Evolutionary conservation across 1,139 yeast genomes (phyloP).

Genomic region (Saccharomyces hybrid): DNA sequence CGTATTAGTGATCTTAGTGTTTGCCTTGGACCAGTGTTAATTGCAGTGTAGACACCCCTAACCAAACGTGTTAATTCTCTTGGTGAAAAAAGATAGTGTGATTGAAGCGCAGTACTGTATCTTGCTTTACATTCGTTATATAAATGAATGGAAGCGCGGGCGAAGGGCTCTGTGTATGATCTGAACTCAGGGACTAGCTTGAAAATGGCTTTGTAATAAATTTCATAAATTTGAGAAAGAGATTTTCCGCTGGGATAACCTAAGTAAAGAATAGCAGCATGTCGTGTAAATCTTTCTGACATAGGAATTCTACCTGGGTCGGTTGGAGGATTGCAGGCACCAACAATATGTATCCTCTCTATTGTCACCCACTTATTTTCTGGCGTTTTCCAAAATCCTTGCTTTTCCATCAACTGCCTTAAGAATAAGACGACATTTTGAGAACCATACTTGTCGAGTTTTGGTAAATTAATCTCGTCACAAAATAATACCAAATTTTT

Average conservation of each 20-base stretch:
- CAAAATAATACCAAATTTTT: slow-evolving; percentile 81
- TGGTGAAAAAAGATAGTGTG: slow-evolving; percentile 76
- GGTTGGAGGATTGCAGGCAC: slow-evolving; percentile 88
- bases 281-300: slow-evolving; percentile 60
- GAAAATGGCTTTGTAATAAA: slow-evolving; percentile 51
- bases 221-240: slow-evolving; percentile 55
- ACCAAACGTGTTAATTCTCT: slow-evolving; percentile 89
- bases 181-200: slow-evolving; percentile 56
- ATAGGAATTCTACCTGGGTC: slow-evolving; percentile 67
- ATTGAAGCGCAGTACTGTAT: slow-evolving; percentile 35
- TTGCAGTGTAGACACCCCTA: slow-evolving; percentile 61
- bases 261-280: slow-evolving; percentile 59
- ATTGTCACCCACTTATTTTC: slow-evolving; percentile 61
- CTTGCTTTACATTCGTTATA: slow-evolving; percentile 41
- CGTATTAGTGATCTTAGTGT: slow-evolving; percentile 38
- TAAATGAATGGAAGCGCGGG: slow-evolving; percentile 59
- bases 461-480: slow-evolving; percentile 86
- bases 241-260: slow-evolving; percentile 73
- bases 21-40: slow-evolving; percentile 33
- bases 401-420: slow-evolving; percentile 64
- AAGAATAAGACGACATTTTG: slow-evolving; percentile 69
- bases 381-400: slow-evolving; percentile 67
- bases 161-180: slow-evolving; percentile 45
- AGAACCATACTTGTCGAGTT: slow-evolving; percentile 63
- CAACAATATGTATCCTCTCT: slow-evolving; percentile 72